Evolutionary conservation across 768 basidiomycete genomes (phyloP), one percentile per base, ranked within the genome.

Genomic region (Punctularia strigosozonata): DNA sequence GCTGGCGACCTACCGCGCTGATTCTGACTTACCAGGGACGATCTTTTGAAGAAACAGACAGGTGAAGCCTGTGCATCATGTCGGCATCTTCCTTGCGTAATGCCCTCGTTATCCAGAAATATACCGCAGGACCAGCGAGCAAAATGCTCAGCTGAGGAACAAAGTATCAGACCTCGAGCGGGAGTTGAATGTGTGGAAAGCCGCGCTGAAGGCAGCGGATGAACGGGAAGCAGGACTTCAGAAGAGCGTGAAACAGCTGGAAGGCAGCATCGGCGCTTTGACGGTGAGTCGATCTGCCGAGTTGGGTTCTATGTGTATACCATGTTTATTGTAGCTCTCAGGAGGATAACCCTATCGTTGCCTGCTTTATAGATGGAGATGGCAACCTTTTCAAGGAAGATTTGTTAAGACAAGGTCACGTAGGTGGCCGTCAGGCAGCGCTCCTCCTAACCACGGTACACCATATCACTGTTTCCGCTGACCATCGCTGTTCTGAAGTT

Each of bases 121-220:
- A 15, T 61, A 63, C 43, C 47, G 44, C 30, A 47, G 43, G 39
- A 63, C 62, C 4, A 42, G 55, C 25, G 26, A 52, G 6, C 49
- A 52, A 36, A 65, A 64, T 41, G 48, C 46, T 31, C 49, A 47
- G 13, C 53, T 64, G 10, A 51, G 50, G 23, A 34, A 36, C 4
- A 51, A 56, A 21, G 54, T 61, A 4, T 53, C 54, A 38, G 64
- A 63, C 38, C 53, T 64, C 12, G 61, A 66, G 49, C 52, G 57
- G 39, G 64, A 66, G 47, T 41, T 65, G 22, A 43, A 49, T 15
- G 63, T 65, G 5, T 66, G 64, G 64, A 64, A 65, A 44, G 43
- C 55, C 19, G 65, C 60, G 1, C 48, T 57, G 19, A 56, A 52
- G 36, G 53, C 53, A 10, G 54, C 58, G 22, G 58, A 61, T 20